Conservation (phyloP, 2,329 filamentous ascomycete species). For the Colletotrichum sp. region DNA sequence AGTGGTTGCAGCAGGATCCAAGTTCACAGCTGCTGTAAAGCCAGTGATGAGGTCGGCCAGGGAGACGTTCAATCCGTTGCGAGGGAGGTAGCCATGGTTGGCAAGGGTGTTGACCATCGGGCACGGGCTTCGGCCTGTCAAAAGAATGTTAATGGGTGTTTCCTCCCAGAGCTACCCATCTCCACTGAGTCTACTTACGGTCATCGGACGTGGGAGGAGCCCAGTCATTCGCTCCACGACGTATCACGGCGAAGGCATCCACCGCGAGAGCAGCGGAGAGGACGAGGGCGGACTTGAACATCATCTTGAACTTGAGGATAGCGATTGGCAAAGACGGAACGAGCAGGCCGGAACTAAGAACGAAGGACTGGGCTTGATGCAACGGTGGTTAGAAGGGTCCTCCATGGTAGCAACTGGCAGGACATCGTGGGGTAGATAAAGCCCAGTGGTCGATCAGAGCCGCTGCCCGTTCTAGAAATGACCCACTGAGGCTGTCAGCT, state of each 20-base stretch:
- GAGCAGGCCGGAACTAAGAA: background rate
- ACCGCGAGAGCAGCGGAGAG: background rate
- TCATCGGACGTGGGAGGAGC: conserved; percentile 6
- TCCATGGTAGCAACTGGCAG: background rate
- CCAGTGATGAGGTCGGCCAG: conserved; percentile 16
- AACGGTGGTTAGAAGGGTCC: background rate
- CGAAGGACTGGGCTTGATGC: background rate
- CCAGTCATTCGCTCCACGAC: conserved; percentile 5
- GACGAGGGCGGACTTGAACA: background rate
- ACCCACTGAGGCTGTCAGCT: background rate
- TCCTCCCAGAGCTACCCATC: too few species aligned
- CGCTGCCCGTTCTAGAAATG: background rate
- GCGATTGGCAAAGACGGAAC: background rate
- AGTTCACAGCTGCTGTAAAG: conserved; percentile 22
- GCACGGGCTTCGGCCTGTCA: conserved; percentile 24
- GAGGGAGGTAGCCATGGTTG: conserved; percentile 27
- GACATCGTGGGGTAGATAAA: background rate
- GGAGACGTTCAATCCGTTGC: conserved; percentile 19
- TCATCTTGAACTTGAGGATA: background rate
- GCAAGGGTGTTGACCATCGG: conserved; percentile 29
- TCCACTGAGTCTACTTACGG: background rate
- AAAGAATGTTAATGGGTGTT: background rate
- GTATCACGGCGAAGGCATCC: conserved; percentile 1
- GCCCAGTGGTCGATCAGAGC: background rate
- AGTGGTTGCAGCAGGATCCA: conserved; percentile 20